Percentiles rank a stretch among this genome's conserved stretches.
Conservation (phyloP, 495 filamentous ascomycete genomes). For the Astrocystis sublimbata region DNA sequence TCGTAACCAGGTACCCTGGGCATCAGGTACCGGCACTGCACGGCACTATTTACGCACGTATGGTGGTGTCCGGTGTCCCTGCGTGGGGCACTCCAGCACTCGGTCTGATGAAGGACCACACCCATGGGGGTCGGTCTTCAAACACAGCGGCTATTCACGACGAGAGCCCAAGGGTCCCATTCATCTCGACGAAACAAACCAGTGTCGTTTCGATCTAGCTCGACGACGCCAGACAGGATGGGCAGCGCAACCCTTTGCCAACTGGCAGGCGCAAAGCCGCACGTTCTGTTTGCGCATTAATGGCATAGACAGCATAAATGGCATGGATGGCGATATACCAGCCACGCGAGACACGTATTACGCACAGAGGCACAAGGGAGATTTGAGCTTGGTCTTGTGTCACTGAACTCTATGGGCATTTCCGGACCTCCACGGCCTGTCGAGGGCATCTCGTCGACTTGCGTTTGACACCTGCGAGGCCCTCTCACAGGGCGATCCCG, state of each 20-base stretch:
- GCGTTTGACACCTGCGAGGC: slow-evolving; percentile 17
- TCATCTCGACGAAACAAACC: slow-evolving; percentile 7
- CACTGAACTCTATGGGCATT: slow-evolving; percentile 12
- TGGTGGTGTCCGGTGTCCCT: neutral
- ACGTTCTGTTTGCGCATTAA: slow-evolving; percentile 17
- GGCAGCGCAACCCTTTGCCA: neutral
- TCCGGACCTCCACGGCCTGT: slow-evolving; percentile 14
- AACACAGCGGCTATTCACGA: slow-evolving; percentile 8
- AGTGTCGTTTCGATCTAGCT: neutral
- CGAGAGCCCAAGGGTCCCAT: slow-evolving; percentile 1
- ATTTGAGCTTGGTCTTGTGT: slow-evolving; percentile 18
- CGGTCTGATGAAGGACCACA: slow-evolving; percentile 9
- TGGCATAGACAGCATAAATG: too few relatives aligned
- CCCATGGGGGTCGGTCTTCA: slow-evolving; percentile 13
- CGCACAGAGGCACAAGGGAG: slow-evolving; percentile 30
- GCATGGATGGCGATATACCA: slow-evolving; percentile 30
- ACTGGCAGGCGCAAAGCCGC: neutral
- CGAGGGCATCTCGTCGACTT: slow-evolving; percentile 15
- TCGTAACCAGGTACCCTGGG: neutral
- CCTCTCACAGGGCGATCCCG: neutral
- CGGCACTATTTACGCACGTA: neutral
- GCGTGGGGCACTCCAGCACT: slow-evolving; percentile 11
- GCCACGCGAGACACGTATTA: slow-evolving; percentile 29
- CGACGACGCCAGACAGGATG: neutral
- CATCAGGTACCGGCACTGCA: neutral